These are phyloP conservation scores for Streptanthus diversifolius DNA, from an alignment of 345 rosid species.

Conservation along the genomic window DNA sequence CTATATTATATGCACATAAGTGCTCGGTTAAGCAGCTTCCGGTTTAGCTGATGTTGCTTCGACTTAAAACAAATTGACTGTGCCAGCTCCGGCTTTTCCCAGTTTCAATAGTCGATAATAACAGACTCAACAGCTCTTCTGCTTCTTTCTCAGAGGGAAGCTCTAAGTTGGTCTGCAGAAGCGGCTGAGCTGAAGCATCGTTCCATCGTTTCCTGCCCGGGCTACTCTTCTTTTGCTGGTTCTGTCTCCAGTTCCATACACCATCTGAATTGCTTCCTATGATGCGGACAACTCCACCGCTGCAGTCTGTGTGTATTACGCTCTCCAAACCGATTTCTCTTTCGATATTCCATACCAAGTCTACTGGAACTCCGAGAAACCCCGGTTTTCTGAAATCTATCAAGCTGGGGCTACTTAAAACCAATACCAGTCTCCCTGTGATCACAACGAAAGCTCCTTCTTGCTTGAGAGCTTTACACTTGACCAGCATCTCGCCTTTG, in stretches of 20 bases:
- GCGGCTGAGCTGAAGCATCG: conserved; percentile 57
- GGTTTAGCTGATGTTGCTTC: conserved; percentile 36
- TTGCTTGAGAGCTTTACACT: conserved; percentile 70
- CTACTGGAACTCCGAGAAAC: conserved; percentile 59
- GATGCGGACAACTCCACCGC: conserved; percentile 55
- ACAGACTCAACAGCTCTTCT: conserved; percentile 41
- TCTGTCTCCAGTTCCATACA: conserved; percentile 52
- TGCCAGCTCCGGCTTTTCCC: conserved; percentile 59
- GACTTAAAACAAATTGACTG: conserved; percentile 51
- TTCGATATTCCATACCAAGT: conserved; percentile 69
- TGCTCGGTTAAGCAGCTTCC: not conserved
- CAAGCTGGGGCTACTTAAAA: conserved; percentile 61
- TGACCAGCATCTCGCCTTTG: conserved; percentile 56
- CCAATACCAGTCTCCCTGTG: conserved; percentile 58
- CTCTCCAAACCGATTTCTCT: conserved; percentile 68
- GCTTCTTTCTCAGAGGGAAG: conserved; percentile 55
- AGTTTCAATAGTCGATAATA: conserved; percentile 57
- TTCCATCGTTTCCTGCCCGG: conserved; percentile 54
- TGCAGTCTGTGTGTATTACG: conserved; percentile 60
- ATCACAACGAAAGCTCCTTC: conserved; percentile 64
- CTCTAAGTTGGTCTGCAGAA: conserved; percentile 65
- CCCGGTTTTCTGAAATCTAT: conserved; percentile 60
- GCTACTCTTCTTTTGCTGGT: conserved; percentile 43
- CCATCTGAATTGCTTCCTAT: conserved; percentile 78
- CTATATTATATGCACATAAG: conserved; percentile 4